Percentiles rank a stretch among this genome's conserved stretches.
These are phyloP conservation scores for Thielaviopsis musarum DNA, from an alignment of 2,329 filamentous ascomycete genomes.

Conservation along the genomic window DNA sequence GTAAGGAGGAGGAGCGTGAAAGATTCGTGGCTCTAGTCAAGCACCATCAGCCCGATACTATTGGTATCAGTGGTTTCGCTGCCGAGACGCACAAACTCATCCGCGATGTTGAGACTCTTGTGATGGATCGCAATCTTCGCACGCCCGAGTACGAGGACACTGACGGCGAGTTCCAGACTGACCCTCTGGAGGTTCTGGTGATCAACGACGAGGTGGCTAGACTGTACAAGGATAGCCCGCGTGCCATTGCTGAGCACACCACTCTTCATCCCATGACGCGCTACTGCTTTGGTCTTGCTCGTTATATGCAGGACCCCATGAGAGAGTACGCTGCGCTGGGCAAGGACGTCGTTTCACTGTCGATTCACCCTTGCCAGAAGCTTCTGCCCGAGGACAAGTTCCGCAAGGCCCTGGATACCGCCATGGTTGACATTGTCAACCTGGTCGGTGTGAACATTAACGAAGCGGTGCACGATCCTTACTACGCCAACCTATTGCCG, in stretches of 20 bases:
- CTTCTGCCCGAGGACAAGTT: conserved; percentile 79
- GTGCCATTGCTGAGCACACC: conserved; percentile 66
- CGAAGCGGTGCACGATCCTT: conserved; percentile 65
- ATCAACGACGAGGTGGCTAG: conserved; percentile 97
- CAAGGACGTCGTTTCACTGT: conserved; percentile 69
- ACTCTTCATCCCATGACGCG: conserved; percentile 60
- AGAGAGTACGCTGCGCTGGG: conserved; percentile 92
- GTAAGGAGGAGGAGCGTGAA: conserved; percentile 48
- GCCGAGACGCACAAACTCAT: conserved; percentile 74
- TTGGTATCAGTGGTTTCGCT: conserved; percentile 76
- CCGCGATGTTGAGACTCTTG: conserved; percentile 61
- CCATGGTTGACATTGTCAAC: conserved; percentile 97
- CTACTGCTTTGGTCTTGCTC: conserved; percentile 79
- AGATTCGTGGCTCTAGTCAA: conserved; percentile 65
- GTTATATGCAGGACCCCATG: conserved; percentile 88
- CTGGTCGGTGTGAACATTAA: conserved; percentile 91
- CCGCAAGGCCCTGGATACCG: conserved; percentile 73
- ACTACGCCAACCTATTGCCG: conserved; percentile 73
- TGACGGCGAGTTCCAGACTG: conserved; percentile 59
- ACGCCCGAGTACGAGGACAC: conserved; percentile 68
- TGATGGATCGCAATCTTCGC: conserved; percentile 60
- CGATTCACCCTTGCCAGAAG: conserved; percentile 80
- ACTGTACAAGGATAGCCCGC: conserved; percentile 78
- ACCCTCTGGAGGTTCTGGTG: conserved; percentile 72
- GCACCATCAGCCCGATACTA: conserved; percentile 70